Evolutionary conservation across 345 rosid genomes (phyloP).

Genomic region (Euclidium syriacum): DNA sequence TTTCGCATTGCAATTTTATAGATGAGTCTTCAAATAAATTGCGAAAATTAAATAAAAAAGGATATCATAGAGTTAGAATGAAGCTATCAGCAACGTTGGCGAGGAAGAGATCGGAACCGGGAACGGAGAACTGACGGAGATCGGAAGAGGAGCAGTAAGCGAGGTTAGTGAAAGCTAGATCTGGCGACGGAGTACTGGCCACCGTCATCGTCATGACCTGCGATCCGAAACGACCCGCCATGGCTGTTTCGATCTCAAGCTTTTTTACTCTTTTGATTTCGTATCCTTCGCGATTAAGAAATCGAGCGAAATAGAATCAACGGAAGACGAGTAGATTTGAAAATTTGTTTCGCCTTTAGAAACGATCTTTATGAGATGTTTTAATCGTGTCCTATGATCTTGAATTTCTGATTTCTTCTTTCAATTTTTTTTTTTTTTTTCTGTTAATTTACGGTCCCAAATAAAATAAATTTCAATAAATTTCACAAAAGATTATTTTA

Average conservation of each 20-base stretch:
- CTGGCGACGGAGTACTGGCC: constrained; percentile 67
- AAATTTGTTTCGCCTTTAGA: too few relatives aligned
- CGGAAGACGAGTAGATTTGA: neutral
- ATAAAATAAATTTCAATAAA: too few relatives aligned
- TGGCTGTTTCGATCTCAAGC: constrained; percentile 28
- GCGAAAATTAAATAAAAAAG: constrained; percentile 25
- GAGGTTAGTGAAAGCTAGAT: constrained; percentile 81
- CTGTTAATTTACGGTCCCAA: too few relatives aligned
- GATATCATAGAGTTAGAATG: constrained; percentile 84
- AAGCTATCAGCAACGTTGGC: constrained; percentile 52
- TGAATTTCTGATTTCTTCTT: too few relatives aligned
- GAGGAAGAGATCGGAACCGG: constrained; percentile 64
- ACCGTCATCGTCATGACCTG: constrained; percentile 53
- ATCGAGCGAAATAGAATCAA: neutral
- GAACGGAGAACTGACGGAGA: constrained; percentile 75
- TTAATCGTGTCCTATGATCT: neutral
- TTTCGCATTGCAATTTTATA: neutral
- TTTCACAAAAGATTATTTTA: too few relatives aligned
- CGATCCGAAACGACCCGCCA: constrained; percentile 60
- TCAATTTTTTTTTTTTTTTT: too few relatives aligned
- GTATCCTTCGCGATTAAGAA: constrained; percentile 22
- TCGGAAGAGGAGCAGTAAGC: constrained; percentile 87
- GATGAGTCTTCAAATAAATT: neutral
- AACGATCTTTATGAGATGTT: neutral
- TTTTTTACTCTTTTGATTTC: neutral